These are phyloP conservation scores for Mallotus japonicus DNA, from an alignment of 441 rosid genomes.

Conservation along the genomic window DNA sequence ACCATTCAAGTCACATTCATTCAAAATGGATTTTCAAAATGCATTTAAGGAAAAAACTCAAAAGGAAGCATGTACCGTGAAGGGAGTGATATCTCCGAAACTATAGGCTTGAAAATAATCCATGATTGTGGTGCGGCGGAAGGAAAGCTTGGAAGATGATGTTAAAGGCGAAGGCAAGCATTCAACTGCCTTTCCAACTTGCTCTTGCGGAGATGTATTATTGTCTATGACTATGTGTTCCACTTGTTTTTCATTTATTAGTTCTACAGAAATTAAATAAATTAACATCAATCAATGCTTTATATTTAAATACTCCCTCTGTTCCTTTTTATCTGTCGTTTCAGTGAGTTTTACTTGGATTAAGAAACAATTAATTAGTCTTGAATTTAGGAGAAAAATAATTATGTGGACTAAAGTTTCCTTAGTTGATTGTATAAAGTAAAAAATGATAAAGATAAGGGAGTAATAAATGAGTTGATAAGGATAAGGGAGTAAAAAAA, in stretches of 20 bases:
- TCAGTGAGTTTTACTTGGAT: no score
- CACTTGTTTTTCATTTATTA: constrained; percentile 37
- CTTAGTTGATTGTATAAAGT: no score
- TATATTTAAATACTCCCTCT: no score
- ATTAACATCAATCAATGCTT: no score
- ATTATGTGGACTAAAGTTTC: no score
- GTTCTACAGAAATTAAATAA: constrained; percentile 29
- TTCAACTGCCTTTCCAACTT: constrained; percentile 45
- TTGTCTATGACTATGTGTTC: constrained; percentile 36
- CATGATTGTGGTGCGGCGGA: constrained; percentile 48
- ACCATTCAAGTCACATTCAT: neutral
- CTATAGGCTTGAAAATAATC: constrained; percentile 55
- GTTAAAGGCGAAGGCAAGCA: constrained; percentile 31
- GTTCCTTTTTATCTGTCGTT: no score
- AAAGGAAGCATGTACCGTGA: constrained; percentile 24
- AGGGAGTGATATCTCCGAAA: constrained; percentile 49
- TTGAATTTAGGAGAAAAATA: no score
- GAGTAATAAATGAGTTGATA: no score
- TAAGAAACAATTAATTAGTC: no score
- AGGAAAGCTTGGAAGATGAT: constrained; percentile 14
- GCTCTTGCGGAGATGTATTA: constrained; percentile 34
- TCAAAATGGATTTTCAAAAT: no score
- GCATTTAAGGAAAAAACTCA: neutral
- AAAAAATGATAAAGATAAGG: no score
- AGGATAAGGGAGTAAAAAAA: no score